phyloP scores from a whole-genome alignment of 106 monocot genomes.

The Platanthera zijinensis region DNA sequence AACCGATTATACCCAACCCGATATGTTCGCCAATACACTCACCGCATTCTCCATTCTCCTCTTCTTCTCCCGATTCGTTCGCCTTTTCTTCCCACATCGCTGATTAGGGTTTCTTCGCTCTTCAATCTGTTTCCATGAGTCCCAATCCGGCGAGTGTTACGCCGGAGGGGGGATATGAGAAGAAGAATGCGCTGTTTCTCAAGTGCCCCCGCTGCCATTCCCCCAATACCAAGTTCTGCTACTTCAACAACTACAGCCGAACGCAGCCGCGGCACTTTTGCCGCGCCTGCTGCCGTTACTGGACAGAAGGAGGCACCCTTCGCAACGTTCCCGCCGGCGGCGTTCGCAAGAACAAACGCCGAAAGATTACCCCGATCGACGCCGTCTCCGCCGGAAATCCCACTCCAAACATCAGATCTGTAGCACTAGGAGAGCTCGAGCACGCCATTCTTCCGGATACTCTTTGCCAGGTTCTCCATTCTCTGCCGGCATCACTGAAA shows the following conservation, averaged over 20 bases:
- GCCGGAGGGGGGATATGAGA: background rate
- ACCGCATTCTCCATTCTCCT: background rate
- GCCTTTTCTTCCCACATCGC: background rate
- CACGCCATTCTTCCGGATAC: background rate
- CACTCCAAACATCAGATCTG: background rate
- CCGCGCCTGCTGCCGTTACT: constrained; percentile 5
- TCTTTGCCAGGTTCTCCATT: background rate
- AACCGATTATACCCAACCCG: background rate
- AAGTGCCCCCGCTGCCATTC: constrained; percentile 3
- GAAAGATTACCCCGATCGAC: background rate
- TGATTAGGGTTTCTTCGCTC: background rate
- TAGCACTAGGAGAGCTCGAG: background rate
- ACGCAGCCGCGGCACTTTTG: constrained; percentile 46
- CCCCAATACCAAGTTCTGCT: constrained; percentile 66
- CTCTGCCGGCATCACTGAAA: background rate
- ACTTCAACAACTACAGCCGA: constrained; percentile 69
- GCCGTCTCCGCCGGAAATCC: background rate
- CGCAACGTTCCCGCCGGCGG: constrained; percentile 8
- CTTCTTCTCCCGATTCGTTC: background rate
- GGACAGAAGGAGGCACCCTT: constrained; percentile 14
- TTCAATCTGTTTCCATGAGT: background rate
- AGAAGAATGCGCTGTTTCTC: background rate
- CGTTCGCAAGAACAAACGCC: constrained; percentile 2
- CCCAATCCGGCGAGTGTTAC: background rate
- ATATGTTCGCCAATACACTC: background rate